Evolutionary conservation across 176 grass and related monocot genomes (phyloP), one percentile per base, ranked within the genome.

Genomic region (Avena insularis): DNA sequence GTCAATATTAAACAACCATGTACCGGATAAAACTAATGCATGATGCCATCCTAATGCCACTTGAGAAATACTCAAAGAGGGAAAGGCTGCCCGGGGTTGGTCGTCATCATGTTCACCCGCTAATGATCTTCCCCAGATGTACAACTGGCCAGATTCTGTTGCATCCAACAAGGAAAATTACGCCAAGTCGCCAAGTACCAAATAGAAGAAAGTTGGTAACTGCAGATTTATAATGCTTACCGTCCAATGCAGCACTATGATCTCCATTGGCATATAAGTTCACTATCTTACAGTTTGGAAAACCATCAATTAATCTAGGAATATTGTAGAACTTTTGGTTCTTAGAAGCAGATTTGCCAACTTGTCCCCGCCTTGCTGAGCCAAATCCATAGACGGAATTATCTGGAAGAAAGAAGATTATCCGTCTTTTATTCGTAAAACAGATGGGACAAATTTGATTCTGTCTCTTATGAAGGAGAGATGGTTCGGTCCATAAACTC

Each of bases 21-120:
- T 94, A 98, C 96, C 92, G 59, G 93, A 84, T 82, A 92, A 77
- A 89, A 96, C 47, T 88, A 98, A 53, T 46, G 88, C 93, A 84
- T 98, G 96, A 91, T 96, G 92, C 96, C 96, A 98, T 90, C 96
- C 96, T 78, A 98, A 82, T 79, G 96, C 90, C 85, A 94, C 90
- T 85, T 98, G 85, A 90, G 89, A 94, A 75, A 95, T 71, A 81
- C 60, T 73, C 75, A 67, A 81, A 43, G 92, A 88, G 47, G 84
- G 67, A 68, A 83, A 81, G 49, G 83, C 56, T 60, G 69, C 36
- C 61, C n/a, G 78, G 79, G 96, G 96, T 65, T 93, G 85, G 27
- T 84, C 83, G 33, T 90, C 79, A 59, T 96, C 92, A 25, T 78
- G 8, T 65, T 59, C 59, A 75, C 88, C 88, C 69, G 64, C 84